phyloP scores from a whole-genome alignment of 2,329 filamentous ascomycete species.

The Ceratocystis huliohia region DNA sequence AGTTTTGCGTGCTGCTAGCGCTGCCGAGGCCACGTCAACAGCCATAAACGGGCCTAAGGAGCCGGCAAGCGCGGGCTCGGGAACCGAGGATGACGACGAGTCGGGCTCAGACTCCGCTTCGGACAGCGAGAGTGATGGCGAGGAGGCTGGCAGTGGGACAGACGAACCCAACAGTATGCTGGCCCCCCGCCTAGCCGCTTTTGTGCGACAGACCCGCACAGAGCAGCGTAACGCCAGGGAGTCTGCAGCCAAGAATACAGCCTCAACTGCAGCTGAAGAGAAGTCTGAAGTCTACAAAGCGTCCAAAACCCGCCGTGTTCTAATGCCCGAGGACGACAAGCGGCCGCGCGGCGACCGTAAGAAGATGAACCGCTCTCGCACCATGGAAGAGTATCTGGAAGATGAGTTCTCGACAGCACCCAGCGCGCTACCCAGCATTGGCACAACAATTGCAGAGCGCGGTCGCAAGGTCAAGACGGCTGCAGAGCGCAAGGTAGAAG shows the following conservation, averaged over 20 bases:
- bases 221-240: constrained; percentile 20
- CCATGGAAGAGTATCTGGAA: constrained; percentile 82
- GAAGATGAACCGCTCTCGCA: constrained; percentile 59
- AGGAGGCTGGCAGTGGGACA: constrained; percentile 24
- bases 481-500: constrained; percentile 62
- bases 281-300: constrained; percentile 66
- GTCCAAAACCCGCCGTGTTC: constrained; percentile 73
- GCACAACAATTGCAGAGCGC: constrained; percentile 69
- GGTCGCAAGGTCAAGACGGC: constrained; percentile 70
- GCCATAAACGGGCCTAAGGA: constrained; percentile 18
- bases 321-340: constrained; percentile 61
- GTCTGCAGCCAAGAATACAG: constrained; percentile 21
- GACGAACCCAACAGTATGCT: constrained; percentile 20
- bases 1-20: constrained; percentile 75
- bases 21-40: constrained; percentile 40
- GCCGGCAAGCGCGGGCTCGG: constrained; percentile 19
- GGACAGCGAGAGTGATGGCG: constrained; percentile 24
- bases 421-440: constrained; percentile 76
- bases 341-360: constrained; percentile 42
- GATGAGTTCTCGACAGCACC: constrained; percentile 75
- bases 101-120: constrained; percentile 29
- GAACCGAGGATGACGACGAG: constrained; percentile 27
- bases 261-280: constrained; percentile 25
- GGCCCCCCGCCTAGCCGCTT: constrained; percentile 16
- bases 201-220: constrained; percentile 17